Conservation (phyloP, 2,329 filamentous ascomycete genomes). For the Plenodomus tracheiphilus region DNA sequence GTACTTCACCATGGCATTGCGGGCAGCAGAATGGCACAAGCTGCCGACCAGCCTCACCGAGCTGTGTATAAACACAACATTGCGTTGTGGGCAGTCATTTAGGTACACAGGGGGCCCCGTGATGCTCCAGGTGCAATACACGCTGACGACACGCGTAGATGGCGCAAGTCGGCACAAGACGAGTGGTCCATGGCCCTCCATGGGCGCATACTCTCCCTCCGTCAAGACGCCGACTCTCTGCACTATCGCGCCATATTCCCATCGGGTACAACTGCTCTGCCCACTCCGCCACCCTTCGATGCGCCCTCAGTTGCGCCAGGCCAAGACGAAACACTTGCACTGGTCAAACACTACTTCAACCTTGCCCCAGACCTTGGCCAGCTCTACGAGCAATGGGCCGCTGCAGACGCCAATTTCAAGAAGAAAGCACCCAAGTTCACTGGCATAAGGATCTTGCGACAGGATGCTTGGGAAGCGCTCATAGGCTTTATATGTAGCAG, state of each 20-base stretch:
- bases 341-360: slow-evolving; percentile 86
- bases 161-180: slow-evolving; percentile 77
- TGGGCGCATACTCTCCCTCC: slow-evolving; percentile 81
- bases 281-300: slow-evolving; percentile 45
- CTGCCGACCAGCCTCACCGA: slow-evolving; percentile 81
- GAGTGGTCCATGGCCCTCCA: slow-evolving; percentile 90
- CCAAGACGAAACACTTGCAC: slow-evolving; percentile 72
- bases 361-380: slow-evolving; percentile 73
- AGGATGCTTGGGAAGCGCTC: slow-evolving; percentile 95
- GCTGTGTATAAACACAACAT: slow-evolving; percentile 89
- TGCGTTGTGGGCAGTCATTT: slow-evolving; percentile 95
- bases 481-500: slow-evolving; percentile 97
- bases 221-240: slow-evolving; percentile 76
- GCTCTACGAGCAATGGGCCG: slow-evolving; percentile 87
- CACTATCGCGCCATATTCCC: slow-evolving; percentile 75
- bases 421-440: slow-evolving; percentile 84
- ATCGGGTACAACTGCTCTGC: slow-evolving; percentile 37
- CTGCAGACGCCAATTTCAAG: slow-evolving; percentile 83
- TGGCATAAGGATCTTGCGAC: slow-evolving; percentile 87
- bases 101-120: slow-evolving; percentile 52
- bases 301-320: slow-evolving; percentile 33
- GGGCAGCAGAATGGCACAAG: slow-evolving; percentile 80
- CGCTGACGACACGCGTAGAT: slow-evolving; percentile 56
- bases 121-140: neutral
- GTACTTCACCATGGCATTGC: slow-evolving; percentile 45